These are phyloP conservation scores for Quercus phellos DNA, from an alignment of 331 rosid species.

Conservation along the genomic window DNA sequence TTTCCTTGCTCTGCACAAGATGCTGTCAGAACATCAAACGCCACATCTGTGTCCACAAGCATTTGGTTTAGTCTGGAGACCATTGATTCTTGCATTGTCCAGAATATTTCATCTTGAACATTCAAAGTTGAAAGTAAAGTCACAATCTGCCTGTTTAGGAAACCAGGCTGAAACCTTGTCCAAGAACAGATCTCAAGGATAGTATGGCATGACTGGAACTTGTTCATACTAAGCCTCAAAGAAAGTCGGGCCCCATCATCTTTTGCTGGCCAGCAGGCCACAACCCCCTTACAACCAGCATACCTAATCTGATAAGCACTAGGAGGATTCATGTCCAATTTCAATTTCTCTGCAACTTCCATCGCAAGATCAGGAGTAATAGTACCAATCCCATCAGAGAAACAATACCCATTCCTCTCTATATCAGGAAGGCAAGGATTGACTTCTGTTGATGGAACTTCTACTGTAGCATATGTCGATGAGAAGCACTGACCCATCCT, in stretches of 20 bases:
- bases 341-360: conserved; percentile 77
- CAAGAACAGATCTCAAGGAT: conserved; percentile 85
- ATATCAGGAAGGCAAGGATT: conserved; percentile 48
- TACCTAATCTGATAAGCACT: conserved; percentile 90
- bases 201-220: conserved; percentile 56
- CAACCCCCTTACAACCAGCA: conserved; percentile 96
- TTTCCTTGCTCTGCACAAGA: conserved; percentile 89
- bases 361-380: conserved; percentile 76
- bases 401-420: conserved; percentile 48
- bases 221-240: conserved; percentile 73
- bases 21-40: conserved; percentile 71
- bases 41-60: conserved; percentile 67
- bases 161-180: conserved; percentile 95
- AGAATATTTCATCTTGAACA: conserved; percentile 67
- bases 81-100: conserved; percentile 89
- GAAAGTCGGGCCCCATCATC: conserved; percentile 59
- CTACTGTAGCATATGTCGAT: conserved; percentile 86
- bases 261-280: conserved; percentile 76
- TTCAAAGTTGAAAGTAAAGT: conserved; percentile 66
- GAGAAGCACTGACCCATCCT: conserved; percentile 97
- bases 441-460: conserved; percentile 53
- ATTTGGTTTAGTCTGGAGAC: conserved; percentile 52
- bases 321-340: conserved; percentile 54
- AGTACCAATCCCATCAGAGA: conserved; percentile 96
- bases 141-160: conserved; percentile 83